Base-by-base conservation (phyloP, 2,329 filamentous ascomycete genomes). In the Beauveria brongniartii region DNA sequence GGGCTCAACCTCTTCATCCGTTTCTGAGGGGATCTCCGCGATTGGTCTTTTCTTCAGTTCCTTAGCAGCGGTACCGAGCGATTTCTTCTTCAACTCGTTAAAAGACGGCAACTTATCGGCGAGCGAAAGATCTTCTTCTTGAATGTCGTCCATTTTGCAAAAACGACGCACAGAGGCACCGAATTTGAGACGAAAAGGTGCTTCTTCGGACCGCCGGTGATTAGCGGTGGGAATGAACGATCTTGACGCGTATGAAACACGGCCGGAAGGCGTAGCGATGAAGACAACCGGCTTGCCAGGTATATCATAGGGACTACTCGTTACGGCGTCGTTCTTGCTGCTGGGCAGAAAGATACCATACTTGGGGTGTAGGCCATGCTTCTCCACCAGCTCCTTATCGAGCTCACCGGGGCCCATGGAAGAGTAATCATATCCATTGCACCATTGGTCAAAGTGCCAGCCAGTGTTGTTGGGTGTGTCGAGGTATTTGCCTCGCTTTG, bases 371-470 rank as follows among this genome's bases (percentile, higher is more conserved):
- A 85, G 67, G 6, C 70, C 70, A 67, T 82, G 74, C 63, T 77
- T 79, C 65, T 77, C 73, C 55, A 85, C 73, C 53, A 78, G 67
- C 3, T 78, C 75, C 47, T 79, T 70, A 68, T 84, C 81, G 53
- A 85, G 75, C 59, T 83, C 81, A 14, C 75, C 75, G 0, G 78
- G 77, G 3, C 70, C 72, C 43, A 80, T 77, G 22, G 71, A 70
- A 20, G 80, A 79, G 61, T 75, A 79, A 66, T 86, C 81, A 68
- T 80, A 83, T 63, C 77, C 77, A 64, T 76, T 77, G 63, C 80
- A 77, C 62, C 78, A 79, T 62, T 80, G 79, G 65, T 86, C 83
- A 63, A 81, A 73, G 66, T 84, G 81, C 69, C 82, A 74, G 60
- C 76, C 77, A 61, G 78, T 79, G 50, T 78, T 79, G 67, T 83